Evolutionary conservation across 192 early-diverging fungal species (phyloP).

Genomic region (Blastocladiella britannica): DNA sequence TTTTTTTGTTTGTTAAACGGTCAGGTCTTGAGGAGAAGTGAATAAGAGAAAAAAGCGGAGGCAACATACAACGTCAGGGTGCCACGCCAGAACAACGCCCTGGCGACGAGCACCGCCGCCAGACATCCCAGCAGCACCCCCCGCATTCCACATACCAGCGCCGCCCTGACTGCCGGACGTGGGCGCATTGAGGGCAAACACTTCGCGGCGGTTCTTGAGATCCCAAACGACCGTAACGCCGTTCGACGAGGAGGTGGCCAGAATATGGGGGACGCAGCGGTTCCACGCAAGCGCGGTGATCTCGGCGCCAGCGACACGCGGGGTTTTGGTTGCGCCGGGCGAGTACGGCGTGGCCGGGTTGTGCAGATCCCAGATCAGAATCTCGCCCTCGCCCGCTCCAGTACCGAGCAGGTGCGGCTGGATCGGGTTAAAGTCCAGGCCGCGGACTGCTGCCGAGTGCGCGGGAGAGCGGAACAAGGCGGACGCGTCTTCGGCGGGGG

Average conservation of each 20-base stretch:
- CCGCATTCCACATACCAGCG: constrained; percentile 18
- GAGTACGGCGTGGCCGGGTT: constrained; percentile 71
- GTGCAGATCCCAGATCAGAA: constrained; percentile 87
- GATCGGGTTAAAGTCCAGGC: constrained; percentile 78
- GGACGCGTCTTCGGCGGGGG: constrained; percentile 19
- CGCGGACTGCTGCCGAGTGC: constrained; percentile 74
- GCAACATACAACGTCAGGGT: constrained; percentile 51
- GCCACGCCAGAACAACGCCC: constrained; percentile 72
- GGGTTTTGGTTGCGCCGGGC: constrained; percentile 58
- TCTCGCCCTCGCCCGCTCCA: constrained; percentile 75
- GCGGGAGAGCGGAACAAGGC: constrained; percentile 43
- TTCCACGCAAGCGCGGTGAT: constrained; percentile 86
- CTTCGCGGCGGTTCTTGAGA: constrained; percentile 64
- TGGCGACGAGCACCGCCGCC: constrained; percentile 48
- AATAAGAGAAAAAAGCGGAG: constrained; percentile 8
- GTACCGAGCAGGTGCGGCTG: constrained; percentile 71
- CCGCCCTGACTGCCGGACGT: constrained; percentile 26
- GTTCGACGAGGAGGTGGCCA: constrained; percentile 75
- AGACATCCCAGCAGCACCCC: constrained; percentile 13
- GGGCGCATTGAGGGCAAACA: constrained; percentile 45
- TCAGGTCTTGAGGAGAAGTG: too few species aligned
- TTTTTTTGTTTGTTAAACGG: too few species aligned
- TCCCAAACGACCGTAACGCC: constrained; percentile 95
- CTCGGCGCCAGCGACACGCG: constrained; percentile 47
- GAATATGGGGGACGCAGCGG: constrained; percentile 71